These are phyloP conservation scores for Monilinia vaccinii-corymbosi DNA, from an alignment of 2,329 filamentous ascomycete species.

Conservation along the genomic window DNA sequence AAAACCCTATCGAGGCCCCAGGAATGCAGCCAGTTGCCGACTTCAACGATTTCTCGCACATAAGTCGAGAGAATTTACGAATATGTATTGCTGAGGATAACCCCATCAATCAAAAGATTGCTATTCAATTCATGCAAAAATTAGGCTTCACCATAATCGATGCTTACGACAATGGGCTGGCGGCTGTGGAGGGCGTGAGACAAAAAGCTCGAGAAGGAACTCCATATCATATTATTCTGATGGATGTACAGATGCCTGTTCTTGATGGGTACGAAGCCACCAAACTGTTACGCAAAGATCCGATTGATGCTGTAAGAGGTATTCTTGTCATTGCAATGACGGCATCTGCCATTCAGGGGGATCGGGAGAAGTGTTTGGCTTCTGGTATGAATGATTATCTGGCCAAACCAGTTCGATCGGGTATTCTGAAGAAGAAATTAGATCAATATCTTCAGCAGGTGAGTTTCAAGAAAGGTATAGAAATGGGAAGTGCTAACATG, in stretches of 20 bases:
- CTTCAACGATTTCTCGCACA: constrained; percentile 57
- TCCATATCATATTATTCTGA: constrained; percentile 84
- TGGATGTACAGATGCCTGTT: constrained; percentile 96
- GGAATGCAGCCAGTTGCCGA: constrained; percentile 32
- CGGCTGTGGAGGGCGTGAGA: constrained; percentile 79
- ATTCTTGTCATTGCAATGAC: constrained; percentile 97
- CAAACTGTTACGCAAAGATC: constrained; percentile 68
- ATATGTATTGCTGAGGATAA: constrained; percentile 96
- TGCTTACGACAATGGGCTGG: constrained; percentile 81
- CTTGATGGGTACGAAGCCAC: constrained; percentile 91
- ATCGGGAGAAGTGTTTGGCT: constrained; percentile 89
- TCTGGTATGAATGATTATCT: constrained; percentile 96
- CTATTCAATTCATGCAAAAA: constrained; percentile 79
- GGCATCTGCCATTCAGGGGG: constrained; percentile 85
- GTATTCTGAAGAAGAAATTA: constrained; percentile 77
- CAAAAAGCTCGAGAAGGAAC: constrained; percentile 60
- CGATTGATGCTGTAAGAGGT: constrained; percentile 65
- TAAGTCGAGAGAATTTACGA: constrained; percentile 69
- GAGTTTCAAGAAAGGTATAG: not conserved
- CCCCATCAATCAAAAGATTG: constrained; percentile 87
- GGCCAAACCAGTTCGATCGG: constrained; percentile 86
- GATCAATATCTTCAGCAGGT: constrained; percentile 49
- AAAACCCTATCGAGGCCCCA: constrained; percentile 36
- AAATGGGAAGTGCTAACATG: not conserved
- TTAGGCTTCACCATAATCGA: constrained; percentile 75